A percentile compares a stretch with the other conserved stretches of the same genome.
phyloP scores from a whole-genome alignment of 2,329 filamentous ascomycete species.

The Epichloe brachyelytri region DNA sequence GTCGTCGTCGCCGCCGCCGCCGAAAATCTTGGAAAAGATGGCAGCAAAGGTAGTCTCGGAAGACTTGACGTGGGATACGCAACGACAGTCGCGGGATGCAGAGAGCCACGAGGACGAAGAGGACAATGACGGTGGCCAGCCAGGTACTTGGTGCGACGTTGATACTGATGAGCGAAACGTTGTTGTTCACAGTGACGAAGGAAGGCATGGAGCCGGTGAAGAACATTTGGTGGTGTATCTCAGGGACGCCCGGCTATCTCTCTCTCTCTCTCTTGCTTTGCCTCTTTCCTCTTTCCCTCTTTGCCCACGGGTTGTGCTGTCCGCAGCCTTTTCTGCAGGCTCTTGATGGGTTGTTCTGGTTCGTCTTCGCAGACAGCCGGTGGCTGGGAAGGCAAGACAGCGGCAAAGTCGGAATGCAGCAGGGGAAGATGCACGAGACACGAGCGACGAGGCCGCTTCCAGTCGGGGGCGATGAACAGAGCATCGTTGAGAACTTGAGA shows the following conservation, averaged over 20 bases:
- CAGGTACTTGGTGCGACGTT: constrained; percentile 46
- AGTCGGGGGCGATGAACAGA: not conserved
- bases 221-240: not conserved
- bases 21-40: constrained; percentile 1
- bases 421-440: not conserved
- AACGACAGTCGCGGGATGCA: constrained; percentile 28
- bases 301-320: not conserved
- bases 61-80: constrained; percentile 23
- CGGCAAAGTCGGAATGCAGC: not conserved
- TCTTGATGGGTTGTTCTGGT: too few species aligned
- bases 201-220: constrained; percentile 38
- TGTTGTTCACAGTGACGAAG: constrained; percentile 47
- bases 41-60: constrained; percentile 13
- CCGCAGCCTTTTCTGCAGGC: too few species aligned
- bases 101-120: constrained; percentile 37
- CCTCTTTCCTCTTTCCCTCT: not conserved
- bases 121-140: constrained; percentile 35
- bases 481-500: too few species aligned
- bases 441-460: not conserved
- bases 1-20: not conserved
- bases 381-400: not conserved
- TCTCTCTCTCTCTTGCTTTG: too few species aligned
- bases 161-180: constrained; percentile 47
- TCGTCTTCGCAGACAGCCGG: not conserved
- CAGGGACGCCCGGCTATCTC: not conserved